Base-by-base conservation (phyloP, 176 grass and related monocot genomes). In the Triticum dicoccoides region DNA sequence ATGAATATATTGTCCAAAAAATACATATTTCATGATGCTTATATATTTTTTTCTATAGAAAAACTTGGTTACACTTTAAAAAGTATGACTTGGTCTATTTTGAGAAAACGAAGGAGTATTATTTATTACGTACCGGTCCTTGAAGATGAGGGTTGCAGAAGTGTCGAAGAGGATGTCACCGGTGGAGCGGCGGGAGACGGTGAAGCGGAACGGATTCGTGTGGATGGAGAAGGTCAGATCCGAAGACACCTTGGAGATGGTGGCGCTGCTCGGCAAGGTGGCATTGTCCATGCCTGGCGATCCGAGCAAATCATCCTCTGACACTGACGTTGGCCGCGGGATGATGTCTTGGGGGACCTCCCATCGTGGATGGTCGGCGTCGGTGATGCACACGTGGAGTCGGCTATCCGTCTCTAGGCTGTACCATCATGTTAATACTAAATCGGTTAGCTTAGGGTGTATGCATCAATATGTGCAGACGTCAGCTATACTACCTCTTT, bases 351-450 rank as follows among this genome's bases (percentile, higher is more conserved):
- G 86, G 5, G 96, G 93, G 1, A 98, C 49, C 84, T 98, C 96
- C 93, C 96, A 98, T 84, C 96, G 82, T 0, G 15, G 56, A 45
- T 42, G 69, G 24, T 94, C 93, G 8, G 90, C 82, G 33, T 98
- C 93, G 33, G 93, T 91, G 59, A 95, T 95, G 89, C 90, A 81
- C n/a, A 98, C 96, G 59, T 86, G 89, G 32, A 98, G 86, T 12
- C 91, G 88, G 85, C 69, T 89, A 78, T 89, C 84, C 15, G 91
- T 98, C 75, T 95, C 96, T 7, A 91, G 67, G 71, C 93, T 98
- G 84, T 80, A 34, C 24, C 56, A 58, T 12, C 25, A 44, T 24
- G 13, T 15, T 3, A 30, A 82, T 9, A 20, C 25, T 0, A 72
- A 58, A 64, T 49, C 23, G 3, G 32, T 35, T 8, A 85, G 12